phyloP scores from a whole-genome alignment of 495 filamentous ascomycete genomes.

The Aspergillus homomorphus region DNA sequence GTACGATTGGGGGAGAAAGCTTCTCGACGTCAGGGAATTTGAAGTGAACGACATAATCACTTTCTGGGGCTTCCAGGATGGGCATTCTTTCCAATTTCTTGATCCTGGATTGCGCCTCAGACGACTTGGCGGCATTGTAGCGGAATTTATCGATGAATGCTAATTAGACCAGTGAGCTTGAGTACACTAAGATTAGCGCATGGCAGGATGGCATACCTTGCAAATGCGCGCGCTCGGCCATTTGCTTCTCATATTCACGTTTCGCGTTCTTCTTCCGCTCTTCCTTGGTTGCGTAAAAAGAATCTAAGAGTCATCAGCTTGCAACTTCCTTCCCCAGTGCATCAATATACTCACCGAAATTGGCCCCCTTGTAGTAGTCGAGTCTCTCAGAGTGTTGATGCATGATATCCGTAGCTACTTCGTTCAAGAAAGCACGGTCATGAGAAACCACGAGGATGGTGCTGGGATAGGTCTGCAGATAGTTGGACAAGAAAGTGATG shows the following conservation, averaged over 20 bases:
- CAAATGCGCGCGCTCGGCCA: conserved; percentile 86
- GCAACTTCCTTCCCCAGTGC: neutral
- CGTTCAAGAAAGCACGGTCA: conserved; percentile 98
- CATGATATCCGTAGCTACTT: conserved; percentile 99
- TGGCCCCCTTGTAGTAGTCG: conserved; percentile 98
- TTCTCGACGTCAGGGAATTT: conserved; percentile 98
- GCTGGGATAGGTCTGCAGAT: conserved; percentile 90
- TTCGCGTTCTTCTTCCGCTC: conserved; percentile 95
- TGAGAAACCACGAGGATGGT: conserved; percentile 97
- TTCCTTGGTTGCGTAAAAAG: conserved; percentile 97
- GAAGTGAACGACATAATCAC: conserved; percentile 95
- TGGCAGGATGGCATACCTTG: conserved; percentile 42
- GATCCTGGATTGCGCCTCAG: conserved; percentile 95
- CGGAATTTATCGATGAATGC: conserved; percentile 99
- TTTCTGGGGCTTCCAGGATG: conserved; percentile 82
- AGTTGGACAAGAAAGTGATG: conserved; percentile 98
- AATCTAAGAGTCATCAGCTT: conserved; percentile 51
- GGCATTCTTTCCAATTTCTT: conserved; percentile 99
- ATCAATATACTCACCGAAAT: conserved; percentile 60
- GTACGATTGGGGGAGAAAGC: conserved; percentile 93
- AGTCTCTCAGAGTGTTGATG: conserved; percentile 96
- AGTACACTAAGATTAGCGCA: neutral
- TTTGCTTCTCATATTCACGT: conserved; percentile 98
- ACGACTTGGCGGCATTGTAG: conserved; percentile 98
- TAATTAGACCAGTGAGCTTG: conserved; percentile 25